These are phyloP conservation scores for Phylloporus arenicola DNA, from an alignment of 768 basidiomycete genomes.

Conservation along the genomic window DNA sequence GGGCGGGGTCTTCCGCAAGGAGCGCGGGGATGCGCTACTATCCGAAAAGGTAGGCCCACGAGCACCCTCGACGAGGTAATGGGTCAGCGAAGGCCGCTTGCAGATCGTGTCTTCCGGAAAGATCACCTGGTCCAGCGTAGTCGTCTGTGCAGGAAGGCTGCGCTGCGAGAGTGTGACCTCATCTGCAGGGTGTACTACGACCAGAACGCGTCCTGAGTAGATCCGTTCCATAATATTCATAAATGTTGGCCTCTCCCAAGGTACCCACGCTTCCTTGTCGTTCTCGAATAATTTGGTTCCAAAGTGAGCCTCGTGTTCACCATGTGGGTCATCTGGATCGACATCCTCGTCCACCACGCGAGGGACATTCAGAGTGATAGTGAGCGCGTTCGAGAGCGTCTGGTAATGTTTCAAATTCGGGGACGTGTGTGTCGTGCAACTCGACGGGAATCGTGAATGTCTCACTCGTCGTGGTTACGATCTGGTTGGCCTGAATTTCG, in stretches of 20 bases:
- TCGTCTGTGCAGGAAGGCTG: neutral
- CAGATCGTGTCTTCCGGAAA: neutral
- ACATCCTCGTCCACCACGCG: neutral
- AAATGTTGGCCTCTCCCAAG: conserved; percentile 4
- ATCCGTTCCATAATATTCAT: neutral
- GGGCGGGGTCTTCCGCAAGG: conserved; percentile 1
- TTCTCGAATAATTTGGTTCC: conserved; percentile 3
- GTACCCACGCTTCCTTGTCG: conserved; percentile 18
- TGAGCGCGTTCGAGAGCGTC: conserved; percentile 7
- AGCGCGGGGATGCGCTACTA: neutral
- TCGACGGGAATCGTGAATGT: conserved; percentile 4
- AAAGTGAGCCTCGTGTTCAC: neutral
- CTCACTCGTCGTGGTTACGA: conserved; percentile 7
- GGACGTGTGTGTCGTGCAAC: conserved; percentile 1
- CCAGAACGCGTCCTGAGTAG: conserved; percentile 1
- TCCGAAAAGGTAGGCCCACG: conserved; percentile 18
- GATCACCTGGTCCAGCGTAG: conserved; percentile 1
- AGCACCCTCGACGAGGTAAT: conserved; percentile 18
- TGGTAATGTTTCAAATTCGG: conserved; percentile 14
- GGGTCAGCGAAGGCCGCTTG: neutral
- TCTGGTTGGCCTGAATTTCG: conserved; percentile 1
- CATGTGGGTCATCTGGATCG: conserved; percentile 7
- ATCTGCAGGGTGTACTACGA: neutral
- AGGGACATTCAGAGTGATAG: neutral
- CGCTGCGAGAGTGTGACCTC: neutral